Base-by-base conservation (phyloP, 805 yeast genomes). In the Metschnikowia vanudenii region DNA sequence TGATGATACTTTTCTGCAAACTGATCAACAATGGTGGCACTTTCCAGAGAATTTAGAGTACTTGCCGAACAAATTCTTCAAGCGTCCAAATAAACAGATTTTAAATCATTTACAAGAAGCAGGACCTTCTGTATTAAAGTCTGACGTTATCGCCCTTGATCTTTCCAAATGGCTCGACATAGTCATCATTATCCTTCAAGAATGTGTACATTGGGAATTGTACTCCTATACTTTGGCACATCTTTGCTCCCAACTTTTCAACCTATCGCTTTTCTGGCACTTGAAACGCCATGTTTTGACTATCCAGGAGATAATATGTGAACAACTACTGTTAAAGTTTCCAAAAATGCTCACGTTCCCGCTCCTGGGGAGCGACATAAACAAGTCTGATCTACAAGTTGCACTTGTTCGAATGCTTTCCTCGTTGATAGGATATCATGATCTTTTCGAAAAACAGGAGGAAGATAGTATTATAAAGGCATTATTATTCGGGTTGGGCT, bases 161-260 rank as follows among this genome's bases (percentile, higher is more conserved):
- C 65, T 80, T n/a, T 57, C 71, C 4, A 58, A 61, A 13, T 79
- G 90, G 84, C 61, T 85, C 8, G 58, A 68, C 0, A 49, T 81
- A 11, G 78, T 82, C 5, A 60, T 76, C 10, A 64, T 67, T 6
- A 69, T 82, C 0, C 57, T 86, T 52, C 75, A 76, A 11, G 68
- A 70, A 3, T 81, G 81, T 33, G 69, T 78, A 14, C 76, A 78
- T 49, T 87, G 92, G 94, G 92, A 85, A 51, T 60, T 80, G 0
- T 87, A 82, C 60, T 80, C 90, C 0, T 84, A 72, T 56, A 62
- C 81, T 1, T 69, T 84, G 71, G 79, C 85, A 0, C 88, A 85
- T 61, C 71, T 86, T 44, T 82, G 89, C 55, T 79, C 88, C 0
- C 95, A 87, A 56, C 57, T 88, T 26, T 71, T 86, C 10, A 83